A percentile compares a stretch with the other conserved stretches of the same genome.
Conservation (phyloP, 805 yeast species). For the Yamadazyma paraphyllophila region DNA sequence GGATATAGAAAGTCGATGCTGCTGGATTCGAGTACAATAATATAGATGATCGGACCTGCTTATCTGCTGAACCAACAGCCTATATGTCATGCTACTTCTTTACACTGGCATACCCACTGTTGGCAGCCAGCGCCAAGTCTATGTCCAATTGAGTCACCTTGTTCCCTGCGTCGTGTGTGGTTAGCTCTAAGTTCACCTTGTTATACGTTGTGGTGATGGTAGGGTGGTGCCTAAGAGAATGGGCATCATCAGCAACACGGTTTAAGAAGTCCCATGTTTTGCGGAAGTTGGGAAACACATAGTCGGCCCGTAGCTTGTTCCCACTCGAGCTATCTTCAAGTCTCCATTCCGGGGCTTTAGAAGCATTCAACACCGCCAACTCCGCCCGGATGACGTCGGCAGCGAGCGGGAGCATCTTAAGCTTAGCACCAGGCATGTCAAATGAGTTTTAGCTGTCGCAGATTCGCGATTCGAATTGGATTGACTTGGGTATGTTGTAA, state of each 20-base stretch:
- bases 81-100: too few relatives aligned
- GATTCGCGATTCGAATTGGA: neutral
- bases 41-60: too few relatives aligned
- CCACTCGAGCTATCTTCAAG: neutral
- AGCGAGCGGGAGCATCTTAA: neutral
- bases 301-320: slow-evolving; percentile 15
- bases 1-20: too few relatives aligned
- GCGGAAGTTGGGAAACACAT: slow-evolving; percentile 48
- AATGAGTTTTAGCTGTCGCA: too few relatives aligned
- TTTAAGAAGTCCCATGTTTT: slow-evolving; percentile 68
- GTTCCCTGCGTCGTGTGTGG: slow-evolving; percentile 62
- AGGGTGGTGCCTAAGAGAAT: slow-evolving; percentile 67
- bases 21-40: too few relatives aligned
- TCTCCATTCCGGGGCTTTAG: neutral
- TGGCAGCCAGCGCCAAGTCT: slow-evolving; percentile 43
- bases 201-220: slow-evolving; percentile 64
- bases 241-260: slow-evolving; percentile 55
- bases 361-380: neutral
- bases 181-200: slow-evolving; percentile 49
- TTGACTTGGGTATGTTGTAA: slow-evolving; percentile 7
- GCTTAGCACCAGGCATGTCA: too few relatives aligned
- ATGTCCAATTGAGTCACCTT: slow-evolving; percentile 57
- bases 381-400: neutral
- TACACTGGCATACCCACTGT: too few relatives aligned
- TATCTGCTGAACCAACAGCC: too few relatives aligned